These are phyloP conservation scores for Starmerella etchellsii DNA, from an alignment of 805 yeast genomes.

Conservation along the genomic window DNA sequence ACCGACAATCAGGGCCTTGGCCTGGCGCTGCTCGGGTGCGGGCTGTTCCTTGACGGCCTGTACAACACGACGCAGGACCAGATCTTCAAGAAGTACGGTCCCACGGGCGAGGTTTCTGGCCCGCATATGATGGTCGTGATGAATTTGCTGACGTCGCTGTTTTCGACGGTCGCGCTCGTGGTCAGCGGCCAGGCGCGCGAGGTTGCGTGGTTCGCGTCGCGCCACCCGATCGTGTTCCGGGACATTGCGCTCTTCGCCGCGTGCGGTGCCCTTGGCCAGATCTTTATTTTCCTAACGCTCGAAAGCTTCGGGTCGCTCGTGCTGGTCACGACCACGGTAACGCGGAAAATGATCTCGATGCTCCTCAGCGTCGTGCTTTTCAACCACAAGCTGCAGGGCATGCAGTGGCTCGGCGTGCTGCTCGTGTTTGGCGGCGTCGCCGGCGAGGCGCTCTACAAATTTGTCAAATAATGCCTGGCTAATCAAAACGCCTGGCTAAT, in stretches of 20 bases:
- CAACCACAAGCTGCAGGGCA: conserved; percentile 52
- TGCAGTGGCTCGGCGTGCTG: conserved; percentile 69
- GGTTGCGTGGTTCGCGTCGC: conserved; percentile 35
- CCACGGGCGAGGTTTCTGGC: conserved; percentile 44
- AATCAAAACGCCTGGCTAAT: too few relatives aligned
- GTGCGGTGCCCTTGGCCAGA: conserved; percentile 85
- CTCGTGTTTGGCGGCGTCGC: conserved; percentile 80
- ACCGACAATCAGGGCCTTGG: conserved; percentile 36
- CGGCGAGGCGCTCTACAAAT: conserved; percentile 54
- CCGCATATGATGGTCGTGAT: conserved; percentile 76
- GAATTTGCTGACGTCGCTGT: conserved; percentile 34
- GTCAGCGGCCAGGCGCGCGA: conserved; percentile 42
- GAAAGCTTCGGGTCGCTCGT: conserved; percentile 76
- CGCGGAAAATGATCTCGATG: conserved; percentile 95
- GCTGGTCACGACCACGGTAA: conserved; percentile 85
- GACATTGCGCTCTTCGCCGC: conserved; percentile 57
- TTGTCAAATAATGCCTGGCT: conserved; percentile 3
- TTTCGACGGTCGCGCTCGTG: conserved; percentile 29
- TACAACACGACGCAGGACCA: conserved; percentile 91
- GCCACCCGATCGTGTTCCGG: conserved; percentile 41
- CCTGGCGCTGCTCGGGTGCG: conserved; percentile 40
- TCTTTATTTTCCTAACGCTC: conserved; percentile 77
- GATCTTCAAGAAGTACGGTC: conserved; percentile 40
- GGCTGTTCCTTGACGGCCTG: conserved; percentile 76
- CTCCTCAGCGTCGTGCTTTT: conserved; percentile 72